Evolutionary conservation across 1,284 basidiomycete genomes (phyloP), one percentile per base, ranked within the genome.

Genomic region (Cutaneotrichosporon sp.): DNA sequence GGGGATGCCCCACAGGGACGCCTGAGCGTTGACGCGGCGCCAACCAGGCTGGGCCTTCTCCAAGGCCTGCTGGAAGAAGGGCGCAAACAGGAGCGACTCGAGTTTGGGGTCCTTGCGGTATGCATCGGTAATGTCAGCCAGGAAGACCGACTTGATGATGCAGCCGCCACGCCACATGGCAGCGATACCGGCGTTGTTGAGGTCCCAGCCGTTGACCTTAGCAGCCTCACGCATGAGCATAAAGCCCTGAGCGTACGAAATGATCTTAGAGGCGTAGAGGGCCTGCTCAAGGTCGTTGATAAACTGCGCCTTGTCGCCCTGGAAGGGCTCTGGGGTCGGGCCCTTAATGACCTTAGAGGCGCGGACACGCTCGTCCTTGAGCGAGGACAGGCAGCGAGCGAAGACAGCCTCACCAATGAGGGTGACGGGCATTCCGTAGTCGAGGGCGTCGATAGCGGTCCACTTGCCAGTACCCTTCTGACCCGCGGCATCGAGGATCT

Each of bases 381-480:
- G 86, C 59, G 92, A 84, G 51, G 94, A 98, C 72, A 99, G 78
- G 82, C 93, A 97, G 74, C 96, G 91, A 62, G 96, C 92, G 72
- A 98, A 99, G 65, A 99, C 96, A 61, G 96, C 94, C 80, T 99
- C 96, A 62, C 94, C 96, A 67, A 98, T 98, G 67, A 99, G 84
- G 61, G 96, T 99, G 68, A 98, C 92, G 58, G 89, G 84, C 69
- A 84, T 88, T 70, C 94, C 94, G 64, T 92, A 86, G 70, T 99
- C 96, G 63, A 98, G 86, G 58, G 96, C 96, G 72, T 92, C 90
- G 71, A 97, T 89, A 61, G 96, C 96, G 58, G 96, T 99, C 96
- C 96, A 99, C 79, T 98, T 98, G 56, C 96, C 96, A 63, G 96
- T 99, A 75, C 96, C 96, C 80, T 99, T 99, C 78, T 99, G 96